Evolutionary conservation across 768 basidiomycete species (phyloP), one percentile per base, ranked within the genome.

Genomic region (Tricholoma bakamatsutake): DNA sequence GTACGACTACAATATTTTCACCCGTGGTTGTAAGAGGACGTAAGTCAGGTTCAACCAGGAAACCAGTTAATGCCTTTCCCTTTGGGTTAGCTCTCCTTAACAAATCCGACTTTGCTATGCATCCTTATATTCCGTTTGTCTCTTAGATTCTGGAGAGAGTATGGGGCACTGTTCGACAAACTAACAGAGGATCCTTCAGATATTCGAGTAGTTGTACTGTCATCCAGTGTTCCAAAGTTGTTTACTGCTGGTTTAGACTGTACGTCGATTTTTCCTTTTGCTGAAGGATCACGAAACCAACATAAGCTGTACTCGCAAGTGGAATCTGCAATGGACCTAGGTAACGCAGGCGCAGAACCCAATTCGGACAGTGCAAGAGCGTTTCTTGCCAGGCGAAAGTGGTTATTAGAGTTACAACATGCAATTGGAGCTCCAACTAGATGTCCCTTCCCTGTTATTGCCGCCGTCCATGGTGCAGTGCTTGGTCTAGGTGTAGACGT

Each of bases 241-340:
- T 96, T 92, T 66, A 88, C 87, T 0, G 92, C 90, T 2, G 93
- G 94, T 0, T 69, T 96, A 5, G 93, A 96, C 66, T 66, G 93
- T 90, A 60, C 28, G 76, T 67, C 15, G 3, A 12, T 8, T 47
- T 13, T 63, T 18, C 2, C 37, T 34, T 17, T 18, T 6, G 24
- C n/a, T 7, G 4, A 3, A 28, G 4, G 42, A 13, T 6, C 31
- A 3, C 5, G 8, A 12, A 33, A 31, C 31, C 11, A 33, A 24
- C 52, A n/a, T 43, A 27, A 40, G 28, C 28, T 17, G n/a, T n/a
- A 33, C 39, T 18, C 27, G 2, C 4, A 35, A 77, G 71, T 78
- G 24, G 59, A 59, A 12, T 68, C 73, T 24, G 71, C 69, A 3
- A 52, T 63, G 2, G 58, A 58, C 1, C 60, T 74, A 1, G 67